A percentile compares a stretch with the other conserved stretches of the same genome.
phyloP scores from a whole-genome alignment of 2,329 filamentous ascomycete genomes.

The Exserohilum turcica region DNA sequence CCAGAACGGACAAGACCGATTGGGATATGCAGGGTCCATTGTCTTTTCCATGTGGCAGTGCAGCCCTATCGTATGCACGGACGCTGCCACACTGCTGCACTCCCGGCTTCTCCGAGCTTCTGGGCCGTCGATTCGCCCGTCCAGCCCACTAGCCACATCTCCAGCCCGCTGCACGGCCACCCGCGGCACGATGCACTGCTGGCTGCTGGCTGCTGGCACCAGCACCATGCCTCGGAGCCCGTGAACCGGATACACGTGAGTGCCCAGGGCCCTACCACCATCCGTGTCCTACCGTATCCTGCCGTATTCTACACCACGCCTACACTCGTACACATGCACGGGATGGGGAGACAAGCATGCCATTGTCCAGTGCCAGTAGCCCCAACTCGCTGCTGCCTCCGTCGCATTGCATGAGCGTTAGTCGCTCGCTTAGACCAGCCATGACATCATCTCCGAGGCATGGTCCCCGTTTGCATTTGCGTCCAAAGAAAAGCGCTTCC shows the following conservation, averaged over 20 bases:
- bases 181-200: slow-evolving; percentile 6
- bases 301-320: too few relatives aligned
- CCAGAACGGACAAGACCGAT: slow-evolving; percentile 11
- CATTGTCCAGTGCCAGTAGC: background rate
- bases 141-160: slow-evolving; percentile 31
- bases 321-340: background rate
- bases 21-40: slow-evolving; percentile 21
- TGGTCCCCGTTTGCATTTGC: slow-evolving; percentile 2
- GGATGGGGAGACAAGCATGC: background rate
- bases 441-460: slow-evolving; percentile 33
- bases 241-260: background rate
- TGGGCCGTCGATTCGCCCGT: slow-evolving; percentile 16
- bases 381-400: slow-evolving; percentile 2
- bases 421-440: slow-evolving; percentile 16
- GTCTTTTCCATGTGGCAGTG: slow-evolving; percentile 20
- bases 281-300: too few relatives aligned
- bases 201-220: too few relatives aligned
- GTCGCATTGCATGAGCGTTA: slow-evolving; percentile 10
- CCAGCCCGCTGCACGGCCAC: slow-evolving; percentile 14
- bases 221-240: background rate
- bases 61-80: slow-evolving; percentile 27
- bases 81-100: slow-evolving; percentile 4
- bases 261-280: too few relatives aligned
- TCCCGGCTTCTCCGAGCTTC: slow-evolving; percentile 25
- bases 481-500: background rate